Percentiles rank a stretch among this genome's conserved stretches.
Conservation (phyloP, 2,329 filamentous ascomycete species). For the Didymosphaeria variabile region DNA sequence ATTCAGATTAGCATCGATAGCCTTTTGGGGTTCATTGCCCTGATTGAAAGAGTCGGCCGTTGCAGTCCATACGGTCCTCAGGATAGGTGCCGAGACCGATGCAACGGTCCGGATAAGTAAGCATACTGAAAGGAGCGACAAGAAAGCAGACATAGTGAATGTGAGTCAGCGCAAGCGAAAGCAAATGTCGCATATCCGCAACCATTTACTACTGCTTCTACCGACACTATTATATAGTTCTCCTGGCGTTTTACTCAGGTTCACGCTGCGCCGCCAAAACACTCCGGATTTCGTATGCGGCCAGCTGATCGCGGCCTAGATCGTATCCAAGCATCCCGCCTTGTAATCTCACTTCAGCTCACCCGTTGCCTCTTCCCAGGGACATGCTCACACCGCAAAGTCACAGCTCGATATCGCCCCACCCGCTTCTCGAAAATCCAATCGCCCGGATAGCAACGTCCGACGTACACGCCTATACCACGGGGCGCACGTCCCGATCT, state of each 20-base stretch:
- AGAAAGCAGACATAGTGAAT: slow-evolving; percentile 17
- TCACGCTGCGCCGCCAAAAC: slow-evolving; percentile 1
- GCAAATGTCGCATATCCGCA: background rate
- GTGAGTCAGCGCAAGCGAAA: background rate
- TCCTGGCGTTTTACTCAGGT: background rate
- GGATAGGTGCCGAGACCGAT: slow-evolving; percentile 29
- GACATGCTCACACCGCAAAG: slow-evolving; percentile 6
- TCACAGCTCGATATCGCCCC: background rate
- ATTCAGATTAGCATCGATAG: slow-evolving; percentile 41
- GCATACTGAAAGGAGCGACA: slow-evolving; percentile 10
- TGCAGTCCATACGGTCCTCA: slow-evolving; percentile 35
- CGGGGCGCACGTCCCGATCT: background rate
- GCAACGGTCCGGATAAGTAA: slow-evolving; percentile 16
- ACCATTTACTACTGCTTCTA: background rate
- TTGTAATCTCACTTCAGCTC: slow-evolving; percentile 6
- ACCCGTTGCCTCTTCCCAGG: background rate
- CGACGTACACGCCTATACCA: slow-evolving; percentile 3
- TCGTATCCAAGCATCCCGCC: slow-evolving; percentile 4
- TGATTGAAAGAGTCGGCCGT: slow-evolving; percentile 36
- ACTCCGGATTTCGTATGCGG: background rate
- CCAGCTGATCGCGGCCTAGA: background rate
- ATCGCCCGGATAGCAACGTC: slow-evolving; percentile 3
- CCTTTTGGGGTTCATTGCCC: slow-evolving; percentile 34
- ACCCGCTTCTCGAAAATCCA: slow-evolving; percentile 1
- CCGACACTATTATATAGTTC: slow-evolving; percentile 1